Conservation (phyloP, 2,329 filamentous ascomycete species). For the Cladosporium austrohemisphaericum region DNA sequence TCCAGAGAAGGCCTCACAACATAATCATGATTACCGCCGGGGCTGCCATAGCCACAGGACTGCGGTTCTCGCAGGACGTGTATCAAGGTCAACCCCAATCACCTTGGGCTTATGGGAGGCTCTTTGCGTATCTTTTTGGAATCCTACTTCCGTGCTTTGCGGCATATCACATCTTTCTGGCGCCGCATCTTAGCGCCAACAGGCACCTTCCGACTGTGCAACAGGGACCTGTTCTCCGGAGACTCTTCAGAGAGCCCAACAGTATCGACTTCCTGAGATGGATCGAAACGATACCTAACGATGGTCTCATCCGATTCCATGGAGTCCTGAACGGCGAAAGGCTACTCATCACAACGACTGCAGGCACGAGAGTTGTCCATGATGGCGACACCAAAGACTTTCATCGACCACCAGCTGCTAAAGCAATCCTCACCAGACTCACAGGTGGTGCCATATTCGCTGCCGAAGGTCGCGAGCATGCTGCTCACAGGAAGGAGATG, state of each 20-base stretch:
- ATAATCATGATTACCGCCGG: not conserved
- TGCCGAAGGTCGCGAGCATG: slow-evolving; percentile 34
- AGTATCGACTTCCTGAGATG: slow-evolving; percentile 42
- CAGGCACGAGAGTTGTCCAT: slow-evolving; percentile 49
- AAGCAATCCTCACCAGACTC: slow-evolving; percentile 46
- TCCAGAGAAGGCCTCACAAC: not conserved
- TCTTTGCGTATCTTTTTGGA: not conserved
- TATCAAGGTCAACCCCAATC: not conserved
- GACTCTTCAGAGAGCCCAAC: slow-evolving; percentile 26
- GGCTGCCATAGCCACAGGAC: not conserved
- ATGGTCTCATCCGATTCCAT: slow-evolving; percentile 48
- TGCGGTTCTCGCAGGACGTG: not conserved
- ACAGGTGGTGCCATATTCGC: slow-evolving; percentile 16
- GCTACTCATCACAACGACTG: slow-evolving; percentile 38
- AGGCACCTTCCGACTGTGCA: not conserved
- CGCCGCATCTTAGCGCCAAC: not conserved
- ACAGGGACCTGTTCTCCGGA: not conserved
- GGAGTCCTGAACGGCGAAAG: slow-evolving; percentile 41
- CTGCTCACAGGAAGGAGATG: slow-evolving; percentile 64
- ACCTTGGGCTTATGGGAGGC: not conserved
- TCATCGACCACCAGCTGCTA: slow-evolving; percentile 45
- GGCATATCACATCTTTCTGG: not conserved
- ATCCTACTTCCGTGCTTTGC: not conserved
- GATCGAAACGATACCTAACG: slow-evolving; percentile 49
- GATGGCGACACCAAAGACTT: slow-evolving; percentile 53